Conservation (phyloP, 495 filamentous ascomycete genomes). For the Amphirosellinia nigrospora region DNA sequence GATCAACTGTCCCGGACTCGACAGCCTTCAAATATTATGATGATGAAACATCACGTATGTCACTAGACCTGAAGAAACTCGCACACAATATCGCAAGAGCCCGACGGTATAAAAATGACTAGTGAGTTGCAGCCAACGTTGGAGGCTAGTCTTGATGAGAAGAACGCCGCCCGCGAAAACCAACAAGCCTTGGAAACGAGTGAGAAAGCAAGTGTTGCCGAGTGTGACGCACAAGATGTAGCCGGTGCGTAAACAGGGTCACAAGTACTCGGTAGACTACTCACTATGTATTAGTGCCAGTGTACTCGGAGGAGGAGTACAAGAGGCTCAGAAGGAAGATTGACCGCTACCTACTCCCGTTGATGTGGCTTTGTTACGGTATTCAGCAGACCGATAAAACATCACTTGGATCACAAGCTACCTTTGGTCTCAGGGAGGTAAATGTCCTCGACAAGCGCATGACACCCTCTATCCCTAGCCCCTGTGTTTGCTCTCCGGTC, state of each 20-base stretch:
- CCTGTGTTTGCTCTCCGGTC: neutral
- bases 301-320: constrained; percentile 41
- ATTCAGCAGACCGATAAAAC: constrained; percentile 44
- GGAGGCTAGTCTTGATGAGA: constrained; percentile 18
- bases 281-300: constrained; percentile 18
- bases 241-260: constrained; percentile 24
- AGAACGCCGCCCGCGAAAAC: constrained; percentile 35
- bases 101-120: constrained; percentile 10
- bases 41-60: neutral
- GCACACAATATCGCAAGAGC: neutral
- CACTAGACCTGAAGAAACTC: neutral
- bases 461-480: neutral
- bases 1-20: neutral
- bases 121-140: constrained; percentile 1
- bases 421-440: constrained; percentile 32
- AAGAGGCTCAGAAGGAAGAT: constrained; percentile 37
- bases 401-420: constrained; percentile 41
- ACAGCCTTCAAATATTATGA: neutral
- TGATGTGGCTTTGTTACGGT: constrained; percentile 46
- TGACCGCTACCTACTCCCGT: constrained; percentile 38
- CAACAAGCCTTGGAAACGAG: constrained; percentile 28
- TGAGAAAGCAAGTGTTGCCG: constrained; percentile 32
- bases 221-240: constrained; percentile 27
- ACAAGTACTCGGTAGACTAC: neutral
- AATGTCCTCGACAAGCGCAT: neutral